These are phyloP conservation scores for Periconia digitata DNA, from an alignment of 2,329 filamentous ascomycete species.

Conservation along the genomic window DNA sequence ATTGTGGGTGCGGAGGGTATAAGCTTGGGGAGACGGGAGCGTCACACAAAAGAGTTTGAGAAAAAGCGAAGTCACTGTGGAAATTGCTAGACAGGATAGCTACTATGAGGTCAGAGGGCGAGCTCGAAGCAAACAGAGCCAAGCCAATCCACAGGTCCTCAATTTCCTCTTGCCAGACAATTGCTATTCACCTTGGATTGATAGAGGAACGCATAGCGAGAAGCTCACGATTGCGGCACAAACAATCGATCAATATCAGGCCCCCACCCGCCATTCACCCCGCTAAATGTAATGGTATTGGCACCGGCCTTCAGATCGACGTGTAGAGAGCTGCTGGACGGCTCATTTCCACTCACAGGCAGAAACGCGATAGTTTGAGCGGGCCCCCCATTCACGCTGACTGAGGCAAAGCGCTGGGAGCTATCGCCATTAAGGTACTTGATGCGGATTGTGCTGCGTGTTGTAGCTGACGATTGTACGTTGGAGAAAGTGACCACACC, in stretches of 20 bases:
- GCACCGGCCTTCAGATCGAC: constrained; percentile 51
- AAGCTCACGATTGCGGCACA: constrained; percentile 48
- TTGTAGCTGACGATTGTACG: constrained; percentile 49
- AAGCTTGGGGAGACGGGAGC: too few species aligned
- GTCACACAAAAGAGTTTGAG: too few species aligned
- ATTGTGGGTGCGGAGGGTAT: too few species aligned
- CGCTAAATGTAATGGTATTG: constrained; percentile 54
- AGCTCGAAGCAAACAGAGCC: too few species aligned
- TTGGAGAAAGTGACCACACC: constrained; percentile 55
- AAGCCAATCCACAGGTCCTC: too few species aligned
- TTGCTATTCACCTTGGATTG: too few species aligned
- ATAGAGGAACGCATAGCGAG: not conserved
- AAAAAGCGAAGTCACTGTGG: too few species aligned
- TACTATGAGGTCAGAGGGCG: too few species aligned
- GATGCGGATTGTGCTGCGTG: constrained; percentile 56
- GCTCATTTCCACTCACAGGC: constrained; percentile 47
- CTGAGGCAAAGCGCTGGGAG: constrained; percentile 54
- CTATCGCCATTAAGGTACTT: constrained; percentile 60
- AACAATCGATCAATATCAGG: constrained; percentile 59
- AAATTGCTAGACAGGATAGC: too few species aligned
- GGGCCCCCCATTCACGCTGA: constrained; percentile 58
- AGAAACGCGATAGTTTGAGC: constrained; percentile 57
- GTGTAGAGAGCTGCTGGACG: constrained; percentile 52
- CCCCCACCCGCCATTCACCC: constrained; percentile 46
- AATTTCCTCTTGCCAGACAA: too few species aligned